Evolutionary conservation across 2,329 filamentous ascomycete species (phyloP), one percentile per base, ranked within the genome.

Genomic region (Neonectria magnoliae): DNA sequence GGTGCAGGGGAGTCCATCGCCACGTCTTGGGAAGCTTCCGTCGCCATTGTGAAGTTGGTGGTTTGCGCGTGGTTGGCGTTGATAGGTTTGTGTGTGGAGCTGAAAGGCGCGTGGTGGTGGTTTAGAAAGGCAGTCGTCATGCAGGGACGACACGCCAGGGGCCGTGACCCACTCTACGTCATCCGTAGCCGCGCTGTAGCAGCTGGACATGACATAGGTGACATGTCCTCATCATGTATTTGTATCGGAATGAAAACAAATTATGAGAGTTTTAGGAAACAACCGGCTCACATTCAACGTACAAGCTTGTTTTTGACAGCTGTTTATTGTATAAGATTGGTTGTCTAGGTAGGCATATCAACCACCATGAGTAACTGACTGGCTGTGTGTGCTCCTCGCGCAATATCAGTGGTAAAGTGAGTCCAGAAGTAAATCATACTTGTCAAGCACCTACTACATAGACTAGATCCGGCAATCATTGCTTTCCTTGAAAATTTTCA

Each of bases 1-100:
- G 64, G 68, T 1, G 76, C 72, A 22, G 79, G 72, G 8, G 77
- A 77, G n/a, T 62, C 70, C 76, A 79, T 77, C 20, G 69, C 29
- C 8, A 73, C 52, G 59, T 78, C 75, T 36, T 70, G 71, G 5
- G 68, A 47, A 7, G 64, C 45, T 36, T 74, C 71, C 6, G 70
- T 64, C 9, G 74, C 68, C 76, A 78, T 76, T 22, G 48, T 47
- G 14, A 4, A 42, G 18, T 10, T n/a, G 9, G 16, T 14, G 25
- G 13, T 31, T 47, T 10, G 27, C 14, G n/a, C 13, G 18, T 11
- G 8, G 27, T 8, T 41, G 50, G 54, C 48, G 38, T 31, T 57
- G 60, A 60, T 52, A 10, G 16, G 42, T 18, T 62, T 62, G 52
- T 50, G 31, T 62, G 52, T 56, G 53, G 36, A 31, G 53, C 18